Evolutionary conservation across 2,329 filamentous ascomycete genomes (phyloP).

Genomic region (Xylaria sp.): DNA sequence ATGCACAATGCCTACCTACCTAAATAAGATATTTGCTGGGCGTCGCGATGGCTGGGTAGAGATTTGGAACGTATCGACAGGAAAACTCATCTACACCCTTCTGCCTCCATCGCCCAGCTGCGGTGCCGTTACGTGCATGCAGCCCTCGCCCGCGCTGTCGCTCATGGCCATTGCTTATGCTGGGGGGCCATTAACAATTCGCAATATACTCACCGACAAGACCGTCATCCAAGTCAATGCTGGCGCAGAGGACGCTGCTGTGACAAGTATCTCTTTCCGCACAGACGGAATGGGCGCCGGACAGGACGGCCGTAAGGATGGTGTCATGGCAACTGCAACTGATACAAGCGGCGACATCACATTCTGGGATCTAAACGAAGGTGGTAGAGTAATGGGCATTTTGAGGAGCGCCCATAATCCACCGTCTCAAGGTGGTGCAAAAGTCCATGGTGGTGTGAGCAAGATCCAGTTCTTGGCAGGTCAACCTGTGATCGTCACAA

Average conservation of each 20-base stretch:
- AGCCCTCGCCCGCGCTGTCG: constrained; percentile 84
- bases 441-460: constrained; percentile 80
- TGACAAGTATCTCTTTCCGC: constrained; percentile 88
- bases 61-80: constrained; percentile 96
- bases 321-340: constrained; percentile 93
- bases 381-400: constrained; percentile 85
- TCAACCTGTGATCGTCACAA: constrained; percentile 89
- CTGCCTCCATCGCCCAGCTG: constrained; percentile 76
- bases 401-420: constrained; percentile 89
- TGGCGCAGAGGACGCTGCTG: constrained; percentile 69
- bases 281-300: constrained; percentile 90
- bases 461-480: constrained; percentile 89
- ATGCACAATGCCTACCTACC: constrained; percentile 89
- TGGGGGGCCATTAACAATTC: constrained; percentile 79
- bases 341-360: constrained; percentile 85
- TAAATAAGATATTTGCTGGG: constrained; percentile 95
- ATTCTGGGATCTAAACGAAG: constrained; percentile 94
- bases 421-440: constrained; percentile 63
- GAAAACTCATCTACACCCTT: constrained; percentile 90
- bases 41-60: constrained; percentile 89
- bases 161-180: constrained; percentile 89
- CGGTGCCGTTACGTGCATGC: constrained; percentile 86
- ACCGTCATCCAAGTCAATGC: constrained; percentile 75
- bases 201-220: constrained; percentile 83
- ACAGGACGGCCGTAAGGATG: constrained; percentile 82